Evolutionary conservation across 371 early-diverging fungal species (phyloP).

Genomic region (Blastocladiella emersonii): DNA sequence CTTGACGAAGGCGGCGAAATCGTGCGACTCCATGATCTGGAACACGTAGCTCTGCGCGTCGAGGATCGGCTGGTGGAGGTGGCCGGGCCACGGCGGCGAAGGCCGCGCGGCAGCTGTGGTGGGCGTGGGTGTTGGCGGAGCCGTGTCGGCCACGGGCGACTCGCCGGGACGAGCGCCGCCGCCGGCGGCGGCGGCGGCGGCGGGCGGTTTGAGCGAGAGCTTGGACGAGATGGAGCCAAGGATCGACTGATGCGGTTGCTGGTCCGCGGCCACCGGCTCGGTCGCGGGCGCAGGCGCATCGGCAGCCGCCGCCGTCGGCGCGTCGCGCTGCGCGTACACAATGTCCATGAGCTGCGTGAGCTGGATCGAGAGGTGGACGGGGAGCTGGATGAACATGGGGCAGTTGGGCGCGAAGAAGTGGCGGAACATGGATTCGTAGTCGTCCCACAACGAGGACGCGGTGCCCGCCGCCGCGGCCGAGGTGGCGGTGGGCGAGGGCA

Average conservation of each 20-base stretch:
- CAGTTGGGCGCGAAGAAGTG: not conserved
- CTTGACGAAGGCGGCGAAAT: conserved; percentile 45
- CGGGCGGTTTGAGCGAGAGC: too few relatives aligned
- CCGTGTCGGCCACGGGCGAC: too few relatives aligned
- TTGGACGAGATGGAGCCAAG: conserved; percentile 6
- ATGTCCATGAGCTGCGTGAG: conserved; percentile 9
- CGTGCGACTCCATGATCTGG: conserved; percentile 40
- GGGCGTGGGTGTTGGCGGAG: too few relatives aligned
- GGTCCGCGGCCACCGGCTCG: conserved; percentile 7
- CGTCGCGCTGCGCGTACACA: too few relatives aligned
- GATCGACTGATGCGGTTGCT: too few relatives aligned
- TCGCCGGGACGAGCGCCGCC: too few relatives aligned
- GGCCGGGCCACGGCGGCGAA: not conserved
- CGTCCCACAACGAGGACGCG: not conserved
- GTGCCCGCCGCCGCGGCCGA: too few relatives aligned
- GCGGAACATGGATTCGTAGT: not conserved
- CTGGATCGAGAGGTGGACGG: conserved; percentile 1
- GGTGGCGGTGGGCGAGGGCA: too few relatives aligned
- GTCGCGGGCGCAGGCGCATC: conserved; percentile 2
- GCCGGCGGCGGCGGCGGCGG: too few relatives aligned
- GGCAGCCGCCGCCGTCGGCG: not conserved
- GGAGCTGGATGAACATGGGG: not conserved
- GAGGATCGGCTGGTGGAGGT: conserved; percentile 15
- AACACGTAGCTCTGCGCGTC: conserved; percentile 42
- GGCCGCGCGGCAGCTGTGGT: too few relatives aligned